Evolutionary conservation across 108 stramenopile species (phyloP).

Genomic region (Skeletonema tropicum): DNA sequence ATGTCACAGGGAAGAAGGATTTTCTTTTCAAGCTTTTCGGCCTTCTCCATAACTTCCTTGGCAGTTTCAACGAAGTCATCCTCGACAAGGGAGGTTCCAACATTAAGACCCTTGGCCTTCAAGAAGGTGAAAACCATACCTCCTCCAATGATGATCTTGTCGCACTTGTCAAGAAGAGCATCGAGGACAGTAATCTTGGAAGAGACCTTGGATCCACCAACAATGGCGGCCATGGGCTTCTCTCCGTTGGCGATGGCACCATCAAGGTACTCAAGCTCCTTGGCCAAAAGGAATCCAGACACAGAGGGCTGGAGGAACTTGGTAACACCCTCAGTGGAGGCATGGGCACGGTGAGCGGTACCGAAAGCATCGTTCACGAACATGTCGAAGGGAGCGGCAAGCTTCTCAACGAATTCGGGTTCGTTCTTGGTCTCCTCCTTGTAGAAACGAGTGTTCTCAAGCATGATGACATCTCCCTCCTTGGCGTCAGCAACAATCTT

Average conservation of each 20-base stretch:
- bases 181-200: slow-evolving; percentile 99
- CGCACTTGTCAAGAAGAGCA: slow-evolving; percentile 98
- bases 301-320: slow-evolving; percentile 91
- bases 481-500: slow-evolving; percentile 70
- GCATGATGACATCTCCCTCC: slow-evolving; percentile 96
- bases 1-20: slow-evolving; percentile 97
- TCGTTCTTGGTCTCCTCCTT: slow-evolving; percentile 97
- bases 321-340: slow-evolving; percentile 99
- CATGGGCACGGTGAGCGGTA: slow-evolving; percentile 99
- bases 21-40: slow-evolving; percentile 88
- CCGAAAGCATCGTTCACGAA: slow-evolving; percentile 99
- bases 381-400: slow-evolving; percentile 91
- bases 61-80: slow-evolving; percentile 97
- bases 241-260: slow-evolving; percentile 94
- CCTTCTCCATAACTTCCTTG: slow-evolving; percentile 93
- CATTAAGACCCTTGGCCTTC: slow-evolving; percentile 93
- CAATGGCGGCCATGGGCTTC: slow-evolving; percentile 99
- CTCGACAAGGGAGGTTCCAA: slow-evolving; percentile 96
- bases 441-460: slow-evolving; percentile 99
- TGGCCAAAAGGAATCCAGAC: slow-evolving; percentile 94
- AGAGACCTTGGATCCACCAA: slow-evolving; percentile 99
- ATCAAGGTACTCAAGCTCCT: slow-evolving; percentile 99
- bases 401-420: slow-evolving; percentile 89
- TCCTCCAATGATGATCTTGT: slow-evolving; percentile 98
- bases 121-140: slow-evolving; percentile 99